phyloP scores from a whole-genome alignment of 495 filamentous ascomycete genomes.

The Umbilicaria muhlenbergii region DNA sequence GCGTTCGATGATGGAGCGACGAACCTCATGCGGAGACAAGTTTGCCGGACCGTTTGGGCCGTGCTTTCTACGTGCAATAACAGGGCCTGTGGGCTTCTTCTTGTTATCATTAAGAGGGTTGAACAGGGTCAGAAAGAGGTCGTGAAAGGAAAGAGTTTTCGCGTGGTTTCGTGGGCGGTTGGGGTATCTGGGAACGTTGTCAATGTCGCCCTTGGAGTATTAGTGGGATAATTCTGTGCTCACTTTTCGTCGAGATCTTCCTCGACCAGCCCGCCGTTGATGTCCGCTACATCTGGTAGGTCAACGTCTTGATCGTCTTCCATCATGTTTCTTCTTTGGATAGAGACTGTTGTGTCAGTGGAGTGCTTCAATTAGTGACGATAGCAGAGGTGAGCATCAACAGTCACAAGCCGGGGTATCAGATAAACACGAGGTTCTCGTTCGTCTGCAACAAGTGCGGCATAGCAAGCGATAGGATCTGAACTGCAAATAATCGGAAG shows the following conservation, averaged over 20 bases:
- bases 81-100: slow-evolving; percentile 47
- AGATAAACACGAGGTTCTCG: too few relatives aligned
- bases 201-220: not conserved
- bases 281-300: not conserved
- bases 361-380: too few relatives aligned
- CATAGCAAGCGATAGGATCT: too few relatives aligned
- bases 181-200: slow-evolving; percentile 51
- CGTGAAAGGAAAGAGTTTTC: slow-evolving; percentile 68
- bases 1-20: slow-evolving; percentile 71
- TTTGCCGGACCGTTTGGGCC: slow-evolving; percentile 41
- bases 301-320: slow-evolving; percentile 1
- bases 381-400: too few relatives aligned
- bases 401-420: too few relatives aligned
- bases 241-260: slow-evolving; percentile 14
- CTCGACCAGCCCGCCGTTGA: not conserved
- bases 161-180: slow-evolving; percentile 69
- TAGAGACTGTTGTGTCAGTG: too few relatives aligned
- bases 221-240: not conserved
- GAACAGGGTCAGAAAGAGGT: slow-evolving; percentile 65
- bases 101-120: slow-evolving; percentile 74
- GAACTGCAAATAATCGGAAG: too few relatives aligned
- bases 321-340: not conserved
- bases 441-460: too few relatives aligned
- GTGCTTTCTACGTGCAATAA: slow-evolving; percentile 30
- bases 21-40: slow-evolving; percentile 63